Percentiles rank a stretch among this genome's conserved stretches.
These are phyloP conservation scores for Populus pruinosa DNA, from an alignment of 345 rosid genomes.

Conservation along the genomic window DNA sequence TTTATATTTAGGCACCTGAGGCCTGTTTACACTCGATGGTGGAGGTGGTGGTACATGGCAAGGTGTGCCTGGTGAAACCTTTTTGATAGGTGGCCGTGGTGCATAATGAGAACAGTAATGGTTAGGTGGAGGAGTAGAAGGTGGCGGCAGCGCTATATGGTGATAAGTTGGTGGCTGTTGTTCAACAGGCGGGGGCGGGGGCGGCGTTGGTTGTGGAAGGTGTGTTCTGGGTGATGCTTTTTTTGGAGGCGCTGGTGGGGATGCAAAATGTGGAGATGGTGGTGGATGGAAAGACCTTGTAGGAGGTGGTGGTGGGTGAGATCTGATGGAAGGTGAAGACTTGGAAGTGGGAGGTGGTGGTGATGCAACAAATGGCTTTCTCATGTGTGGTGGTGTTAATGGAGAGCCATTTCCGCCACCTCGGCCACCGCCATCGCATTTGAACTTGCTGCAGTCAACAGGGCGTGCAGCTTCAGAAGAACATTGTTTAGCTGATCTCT, in stretches of 20 bases:
- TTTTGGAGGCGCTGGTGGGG: conserved; percentile 27
- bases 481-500: conserved; percentile 54
- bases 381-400: not conserved
- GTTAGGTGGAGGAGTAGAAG: conserved; percentile 11
- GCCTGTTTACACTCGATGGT: not conserved
- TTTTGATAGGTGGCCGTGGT: conserved; percentile 43
- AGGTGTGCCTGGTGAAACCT: conserved; percentile 37
- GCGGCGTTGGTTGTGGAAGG: conserved; percentile 22
- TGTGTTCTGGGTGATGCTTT: conserved; percentile 28
- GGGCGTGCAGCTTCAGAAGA: conserved; percentile 48
- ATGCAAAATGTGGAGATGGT: conserved; percentile 23
- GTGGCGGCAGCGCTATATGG: conserved; percentile 12
- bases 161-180: conserved; percentile 8
- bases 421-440: conserved; percentile 30
- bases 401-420: conserved; percentile 2
- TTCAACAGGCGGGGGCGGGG: conserved; percentile 13
- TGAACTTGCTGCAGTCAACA: conserved; percentile 55
- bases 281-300: conserved; percentile 34
- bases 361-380: conserved; percentile 5
- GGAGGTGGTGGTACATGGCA: conserved; percentile 28
- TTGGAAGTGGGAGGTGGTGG: conserved; percentile 48
- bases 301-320: conserved; percentile 41
- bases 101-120: conserved; percentile 26
- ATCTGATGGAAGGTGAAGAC: conserved; percentile 43
- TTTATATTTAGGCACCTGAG: not conserved